Base-by-base conservation (phyloP, 2,329 filamentous ascomycete genomes). In the Aspergillus terreus region DNA sequence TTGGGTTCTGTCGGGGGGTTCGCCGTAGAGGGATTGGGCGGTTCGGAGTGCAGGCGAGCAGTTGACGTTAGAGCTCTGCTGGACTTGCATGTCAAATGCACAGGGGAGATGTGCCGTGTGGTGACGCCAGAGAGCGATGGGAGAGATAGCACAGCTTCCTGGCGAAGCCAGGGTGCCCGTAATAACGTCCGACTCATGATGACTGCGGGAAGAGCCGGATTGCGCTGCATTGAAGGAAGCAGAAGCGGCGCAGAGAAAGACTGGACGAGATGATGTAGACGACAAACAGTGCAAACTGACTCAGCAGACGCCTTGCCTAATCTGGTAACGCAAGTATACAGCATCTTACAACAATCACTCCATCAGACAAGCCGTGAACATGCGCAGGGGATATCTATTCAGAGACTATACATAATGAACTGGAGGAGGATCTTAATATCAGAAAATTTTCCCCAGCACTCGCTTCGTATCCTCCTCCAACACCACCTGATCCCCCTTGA, bases 391-490 rank as follows among this genome's bases (percentile, higher is more conserved):
- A 53, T 50, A 51, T 47, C 52, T 41, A 51, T 55, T 42, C 36
- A 42, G 15, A 33, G 42, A 49, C 3, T 30, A 41, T 27, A 41
- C 17, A 53, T 63, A 43, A 30, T 23, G 9, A 6, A n/a, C 2
- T 12, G 11, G 15, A 15, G 19, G 5, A 42, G 2, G 32, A 27
- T 9, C 36, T 2, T 38, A 4, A 3, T 6, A 2, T 44, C 38
- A 76, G 50, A 76, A 76, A 49, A 77, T 76, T 68, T 76, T 76
- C 17, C 71, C 70, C 55, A 77, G 56, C 9, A 76, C 73, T 35
- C 72, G 66, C 63, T 71, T 73, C 17, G 71, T 68, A 59, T 76
- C 71, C 27, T 70, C 67, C 21, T 58, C 68, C 51, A 75, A 51
- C 25, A 40, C 54, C 30, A 50, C 53, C 21, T 62, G 51, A 45